phyloP scores from a whole-genome alignment of 2,329 filamentous ascomycete genomes.

The Fusarium duplospermum region DNA sequence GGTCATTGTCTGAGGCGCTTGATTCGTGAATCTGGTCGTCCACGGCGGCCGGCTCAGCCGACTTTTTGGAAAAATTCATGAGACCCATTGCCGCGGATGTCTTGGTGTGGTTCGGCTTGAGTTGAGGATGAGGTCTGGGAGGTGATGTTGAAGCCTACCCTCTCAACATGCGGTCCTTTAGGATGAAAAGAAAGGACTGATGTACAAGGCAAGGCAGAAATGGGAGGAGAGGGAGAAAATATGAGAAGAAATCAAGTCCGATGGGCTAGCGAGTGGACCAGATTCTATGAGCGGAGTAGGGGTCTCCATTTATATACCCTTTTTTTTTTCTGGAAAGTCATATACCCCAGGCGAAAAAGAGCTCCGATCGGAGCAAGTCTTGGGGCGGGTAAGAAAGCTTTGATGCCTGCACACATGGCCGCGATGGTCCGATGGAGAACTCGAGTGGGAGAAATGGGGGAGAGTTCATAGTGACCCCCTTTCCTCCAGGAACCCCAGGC shows the following conservation, averaged over 20 bases:
- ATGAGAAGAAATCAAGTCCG: constrained; percentile 2
- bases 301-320: constrained; percentile 36
- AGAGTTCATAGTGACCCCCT: neutral
- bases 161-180: neutral
- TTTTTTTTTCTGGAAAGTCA: constrained; percentile 7
- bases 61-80: constrained; percentile 31
- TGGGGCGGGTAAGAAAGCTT: constrained; percentile 26
- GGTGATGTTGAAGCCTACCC: neutral
- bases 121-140: neutral
- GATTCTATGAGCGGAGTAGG: constrained; percentile 29
- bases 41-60: neutral
- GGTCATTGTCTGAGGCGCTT: constrained; percentile 26
- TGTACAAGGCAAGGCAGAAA: neutral
- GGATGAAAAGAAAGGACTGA: neutral
- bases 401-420: constrained; percentile 7
- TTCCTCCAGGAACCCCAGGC: constrained; percentile 4
- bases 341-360: constrained; percentile 18
- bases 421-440: constrained; percentile 21
- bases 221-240: neutral
- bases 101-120: neutral
- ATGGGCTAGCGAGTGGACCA: constrained; percentile 9
- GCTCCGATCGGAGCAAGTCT: constrained; percentile 36
- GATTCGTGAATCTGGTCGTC: constrained; percentile 15
- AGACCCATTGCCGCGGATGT: constrained; percentile 14
- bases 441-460: neutral